Percentiles rank a stretch among this genome's conserved stretches.
Conservation (phyloP, 352 stramenopile species). For the Pythium rishiriense region DNA sequence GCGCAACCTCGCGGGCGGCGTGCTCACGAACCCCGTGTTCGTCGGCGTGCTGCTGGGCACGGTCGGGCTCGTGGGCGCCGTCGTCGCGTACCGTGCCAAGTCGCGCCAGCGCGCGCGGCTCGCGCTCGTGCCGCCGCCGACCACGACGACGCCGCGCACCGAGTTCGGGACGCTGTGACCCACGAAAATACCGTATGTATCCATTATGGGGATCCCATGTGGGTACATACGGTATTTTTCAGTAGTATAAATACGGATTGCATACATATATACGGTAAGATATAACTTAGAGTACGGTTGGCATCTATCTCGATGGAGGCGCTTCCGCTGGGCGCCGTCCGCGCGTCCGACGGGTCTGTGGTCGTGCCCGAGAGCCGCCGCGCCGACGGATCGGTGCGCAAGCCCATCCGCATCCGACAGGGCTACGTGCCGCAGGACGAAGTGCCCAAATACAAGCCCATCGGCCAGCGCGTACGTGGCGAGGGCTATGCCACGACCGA, state of each 20-base stretch:
- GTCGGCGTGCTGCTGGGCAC: slow-evolving; percentile 40
- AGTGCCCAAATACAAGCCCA: slow-evolving; percentile 76
- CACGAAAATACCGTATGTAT: no score
- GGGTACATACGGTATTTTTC: slow-evolving; percentile 21
- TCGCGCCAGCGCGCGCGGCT: slow-evolving; percentile 13
- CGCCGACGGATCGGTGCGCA: slow-evolving; percentile 74
- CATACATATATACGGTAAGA: neutral
- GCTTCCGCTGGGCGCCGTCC: slow-evolving; percentile 67
- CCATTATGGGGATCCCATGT: slow-evolving; percentile 9
- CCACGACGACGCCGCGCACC: neutral
- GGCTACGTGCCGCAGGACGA: slow-evolving; percentile 85
- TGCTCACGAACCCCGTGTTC: slow-evolving; percentile 46
- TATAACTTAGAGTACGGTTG: no score
- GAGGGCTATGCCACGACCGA: no score
- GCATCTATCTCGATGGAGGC: no score
- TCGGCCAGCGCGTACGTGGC: slow-evolving; percentile 49
- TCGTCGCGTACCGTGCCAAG: slow-evolving; percentile 33
- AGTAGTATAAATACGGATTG: slow-evolving; percentile 5
- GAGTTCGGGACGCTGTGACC: slow-evolving; percentile 18
- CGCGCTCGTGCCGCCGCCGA: slow-evolving; percentile 4
- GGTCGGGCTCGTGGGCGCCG: slow-evolving; percentile 29
- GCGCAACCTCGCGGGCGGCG: neutral
- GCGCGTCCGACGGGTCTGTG: slow-evolving; percentile 56
- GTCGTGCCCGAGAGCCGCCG: slow-evolving; percentile 63
- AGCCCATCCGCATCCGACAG: slow-evolving; percentile 78